Base-by-base conservation (phyloP, 306 rosid genomes). In the Hippophae gyantsensis region DNA sequence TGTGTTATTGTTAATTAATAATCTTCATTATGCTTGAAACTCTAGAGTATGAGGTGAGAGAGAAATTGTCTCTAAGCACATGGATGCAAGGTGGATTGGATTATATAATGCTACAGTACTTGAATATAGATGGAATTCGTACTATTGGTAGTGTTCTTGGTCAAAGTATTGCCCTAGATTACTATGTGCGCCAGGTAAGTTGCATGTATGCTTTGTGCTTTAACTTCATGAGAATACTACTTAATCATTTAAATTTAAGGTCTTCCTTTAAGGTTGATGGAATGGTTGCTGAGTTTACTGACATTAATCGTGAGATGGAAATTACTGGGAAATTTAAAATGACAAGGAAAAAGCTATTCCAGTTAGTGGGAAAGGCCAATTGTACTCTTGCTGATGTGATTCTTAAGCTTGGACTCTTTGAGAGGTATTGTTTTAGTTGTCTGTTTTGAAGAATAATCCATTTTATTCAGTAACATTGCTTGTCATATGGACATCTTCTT, bases 31-130 rank as follows among this genome's bases (percentile, higher is more conserved):
- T 32, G 38, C 38, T 32, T 32, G 0, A 32, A 32, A 32, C 56
- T 76, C 42, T 57, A 92, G 99, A 92, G 84, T 88, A 88, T 68
- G 99, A 92, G 75, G 96, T 92, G 42, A 82, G 90, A 79, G 99
- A 87, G 74, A 80, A 80, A 60, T 82, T 86, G 7, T 48, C 72
- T 70, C 70, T 92, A 67, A 75, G 74, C 77, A 92, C 96, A 43
- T 92, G 99, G 99, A 92, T 92, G 94, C 74, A 73, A 80, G 95
- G 99, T 54, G 99, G 99, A 58, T 74, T 92, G 67, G 99, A 92
- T 81, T 92, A 92, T 82, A 92, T 92, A 76, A 92, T 84, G 90
- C 75, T 92, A 72, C 99, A 92, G 81, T 84, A 83, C 73, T 68
- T 92, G 82, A 86, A 81, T 64, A 75, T 69, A 62, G 99, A 92